Evolutionary conservation across 441 rosid genomes (phyloP), one percentile per base, ranked within the genome.

Genomic region (Mallotus repandus): DNA sequence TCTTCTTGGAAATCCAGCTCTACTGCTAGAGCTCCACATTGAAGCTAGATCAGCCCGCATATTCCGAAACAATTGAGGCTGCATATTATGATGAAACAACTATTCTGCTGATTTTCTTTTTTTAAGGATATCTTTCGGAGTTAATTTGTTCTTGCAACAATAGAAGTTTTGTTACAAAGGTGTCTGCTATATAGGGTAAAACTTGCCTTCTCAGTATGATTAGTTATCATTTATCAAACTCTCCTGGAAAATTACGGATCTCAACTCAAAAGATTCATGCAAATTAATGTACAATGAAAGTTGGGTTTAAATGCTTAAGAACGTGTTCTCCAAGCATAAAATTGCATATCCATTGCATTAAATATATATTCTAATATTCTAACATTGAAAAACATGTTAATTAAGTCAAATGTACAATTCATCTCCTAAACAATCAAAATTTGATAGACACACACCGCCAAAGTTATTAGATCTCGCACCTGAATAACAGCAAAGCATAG

Each of bases 401-500:
- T 38, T 38, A 38, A 38, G 41, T 38, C 41, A 38, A 38, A 38
- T 38, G 41, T 38, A 38, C 41, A 38, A 38, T 38, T 6, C 41
- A 4, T 13, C 12, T 58, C 21, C 46, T 15, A n/a, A 52, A 38
- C 32, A 48, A 8, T 29, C 32, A 60, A 19, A 67, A 35, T 13
- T 50, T 13, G 11, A 50, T 5, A 18, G 10, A 54, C 58, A 16
- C 9, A 19, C 6, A 54, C 22, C 2, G 18, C 12, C 54, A 4
- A 15, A 3, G 2, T 0, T 2, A 16, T 54, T 54, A 54, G 9
- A 5, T 54, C 5, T 16, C 6, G 75, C 48, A 90, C 96, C 93
- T 90, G 93, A 83, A 90, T 84, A 82, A 90, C 91, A 49, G 89
- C 93, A 76, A 90, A 90, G 75, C 93, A 90, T 65, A 88, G 77